A percentile compares a stretch with the other conserved stretches of the same genome.
These are phyloP conservation scores for Globisporangium abappressorium DNA, from an alignment of 352 stramenopile species.

Conservation along the genomic window DNA sequence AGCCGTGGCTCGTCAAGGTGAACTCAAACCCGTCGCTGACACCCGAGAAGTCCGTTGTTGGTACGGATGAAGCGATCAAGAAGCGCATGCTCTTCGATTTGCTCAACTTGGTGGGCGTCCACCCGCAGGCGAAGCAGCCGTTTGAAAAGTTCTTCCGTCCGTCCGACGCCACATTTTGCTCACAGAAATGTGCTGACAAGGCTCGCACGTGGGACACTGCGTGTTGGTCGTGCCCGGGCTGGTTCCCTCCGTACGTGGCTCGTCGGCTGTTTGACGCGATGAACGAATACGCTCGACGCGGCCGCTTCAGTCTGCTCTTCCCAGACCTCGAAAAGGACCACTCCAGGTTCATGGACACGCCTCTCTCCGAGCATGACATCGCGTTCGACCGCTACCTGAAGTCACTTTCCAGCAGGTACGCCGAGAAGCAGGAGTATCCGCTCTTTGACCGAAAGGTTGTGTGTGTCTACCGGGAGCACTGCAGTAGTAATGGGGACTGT, in stretches of 20 bases:
- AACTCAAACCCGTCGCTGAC: slow-evolving; percentile 64
- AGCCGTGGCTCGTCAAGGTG: slow-evolving; percentile 94
- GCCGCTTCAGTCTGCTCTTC: slow-evolving; percentile 67
- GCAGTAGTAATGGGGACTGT: slow-evolving; percentile 77
- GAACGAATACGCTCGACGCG: slow-evolving; percentile 67
- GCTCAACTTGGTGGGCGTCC: slow-evolving; percentile 63
- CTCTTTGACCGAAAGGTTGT: slow-evolving; percentile 39
- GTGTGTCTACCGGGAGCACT: slow-evolving; percentile 81
- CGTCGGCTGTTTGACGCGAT: slow-evolving; percentile 46
- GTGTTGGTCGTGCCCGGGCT: slow-evolving; percentile 77
- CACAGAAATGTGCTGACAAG: slow-evolving; percentile 59
- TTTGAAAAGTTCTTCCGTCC: slow-evolving; percentile 66
- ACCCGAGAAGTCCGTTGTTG: slow-evolving; percentile 44
- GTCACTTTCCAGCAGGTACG: slow-evolving; percentile 53
- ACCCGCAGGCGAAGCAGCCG: slow-evolving; percentile 49
- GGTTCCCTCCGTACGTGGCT: slow-evolving; percentile 64
- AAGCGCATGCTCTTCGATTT: slow-evolving; percentile 60
- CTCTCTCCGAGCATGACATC: slow-evolving; percentile 59
- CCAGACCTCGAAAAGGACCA: slow-evolving; percentile 59
- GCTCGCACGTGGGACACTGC: slow-evolving; percentile 56
- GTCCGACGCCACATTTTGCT: slow-evolving; percentile 45
- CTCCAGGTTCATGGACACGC: slow-evolving; percentile 51
- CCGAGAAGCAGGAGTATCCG: slow-evolving; percentile 36
- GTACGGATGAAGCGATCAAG: slow-evolving; percentile 70
- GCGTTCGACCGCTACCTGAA: slow-evolving; percentile 75